Percentiles rank a stretch among this genome's conserved stretches.
Conservation (phyloP, 1,284 basidiomycete genomes). For the Fomitiporia mediterranea region DNA sequence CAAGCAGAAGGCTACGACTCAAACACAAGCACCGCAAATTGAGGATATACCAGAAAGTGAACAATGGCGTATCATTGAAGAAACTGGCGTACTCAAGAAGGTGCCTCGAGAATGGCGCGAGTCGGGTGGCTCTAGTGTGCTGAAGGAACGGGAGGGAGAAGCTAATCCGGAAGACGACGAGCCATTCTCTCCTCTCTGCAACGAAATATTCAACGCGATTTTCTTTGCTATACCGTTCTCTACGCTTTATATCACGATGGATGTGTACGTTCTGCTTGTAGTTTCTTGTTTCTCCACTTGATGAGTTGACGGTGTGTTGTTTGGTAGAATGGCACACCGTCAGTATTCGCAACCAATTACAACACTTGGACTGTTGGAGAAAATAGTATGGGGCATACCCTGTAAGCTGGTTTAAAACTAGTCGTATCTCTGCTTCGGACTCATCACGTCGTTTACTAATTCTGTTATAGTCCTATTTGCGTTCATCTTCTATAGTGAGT, state of each 20-base stretch:
- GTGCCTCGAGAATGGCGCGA: slow-evolving; percentile 23
- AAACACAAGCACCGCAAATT: slow-evolving; percentile 15
- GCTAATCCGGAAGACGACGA: slow-evolving; percentile 31
- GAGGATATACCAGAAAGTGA: slow-evolving; percentile 64
- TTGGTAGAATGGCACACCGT: slow-evolving; percentile 59
- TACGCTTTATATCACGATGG: slow-evolving; percentile 69
- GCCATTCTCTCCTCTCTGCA: slow-evolving; percentile 44
- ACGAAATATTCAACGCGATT: slow-evolving; percentile 62
- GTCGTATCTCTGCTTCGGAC: slow-evolving; percentile 31
- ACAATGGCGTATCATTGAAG: slow-evolving; percentile 68
- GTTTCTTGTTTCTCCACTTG: slow-evolving; percentile 6
- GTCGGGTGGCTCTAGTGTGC: slow-evolving; percentile 14
- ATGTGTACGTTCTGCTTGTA: slow-evolving; percentile 53
- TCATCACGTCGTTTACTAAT: slow-evolving; percentile 4
- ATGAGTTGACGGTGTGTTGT: slow-evolving; percentile 13
- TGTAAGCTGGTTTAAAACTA: no score
- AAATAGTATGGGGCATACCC: slow-evolving; percentile 59
- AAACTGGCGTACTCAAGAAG: slow-evolving; percentile 59
- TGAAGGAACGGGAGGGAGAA: slow-evolving; percentile 17
- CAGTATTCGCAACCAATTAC: slow-evolving; percentile 63
- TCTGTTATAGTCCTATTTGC: slow-evolving; percentile 52
- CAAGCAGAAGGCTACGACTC: slow-evolving; percentile 9
- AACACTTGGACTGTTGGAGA: slow-evolving; percentile 42
- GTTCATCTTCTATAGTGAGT: slow-evolving; percentile 75
- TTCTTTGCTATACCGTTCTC: slow-evolving; percentile 65